Conservation (phyloP, 2,329 filamentous ascomycete genomes). For the Ramularia collo-cygni region DNA sequence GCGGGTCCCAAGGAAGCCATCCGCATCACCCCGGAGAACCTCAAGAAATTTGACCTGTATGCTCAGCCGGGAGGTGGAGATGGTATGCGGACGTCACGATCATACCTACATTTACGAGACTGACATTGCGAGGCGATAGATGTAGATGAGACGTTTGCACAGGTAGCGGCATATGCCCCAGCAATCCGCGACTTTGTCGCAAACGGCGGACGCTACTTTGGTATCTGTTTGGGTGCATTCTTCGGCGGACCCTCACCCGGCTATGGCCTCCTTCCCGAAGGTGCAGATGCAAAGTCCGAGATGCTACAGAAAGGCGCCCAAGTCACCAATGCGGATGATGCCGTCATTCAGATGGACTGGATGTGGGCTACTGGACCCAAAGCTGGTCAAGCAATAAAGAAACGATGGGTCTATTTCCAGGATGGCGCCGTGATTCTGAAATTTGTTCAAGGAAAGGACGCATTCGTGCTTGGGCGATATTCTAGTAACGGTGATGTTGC, state of each 20-base stretch:
- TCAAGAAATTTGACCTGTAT: slow-evolving; percentile 11
- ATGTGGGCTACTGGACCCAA: slow-evolving; percentile 12
- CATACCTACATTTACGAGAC: slow-evolving; percentile 1
- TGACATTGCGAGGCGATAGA: too few species aligned
- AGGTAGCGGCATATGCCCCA: slow-evolving; percentile 10
- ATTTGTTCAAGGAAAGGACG: slow-evolving; percentile 1
- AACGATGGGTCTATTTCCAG: slow-evolving; percentile 21
- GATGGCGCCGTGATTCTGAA: slow-evolving; percentile 14
- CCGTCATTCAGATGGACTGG: slow-evolving; percentile 21
- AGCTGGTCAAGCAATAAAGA: slow-evolving; percentile 8
- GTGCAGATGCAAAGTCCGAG: slow-evolving; percentile 13
- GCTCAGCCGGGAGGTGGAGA: slow-evolving; percentile 19
- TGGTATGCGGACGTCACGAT: slow-evolving; percentile 10
- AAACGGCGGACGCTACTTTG: slow-evolving; percentile 17
- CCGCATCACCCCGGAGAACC: slow-evolving; percentile 11
- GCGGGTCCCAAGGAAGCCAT: slow-evolving; percentile 15
- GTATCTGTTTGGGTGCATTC: slow-evolving; percentile 21
- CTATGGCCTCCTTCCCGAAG: slow-evolving; percentile 10
- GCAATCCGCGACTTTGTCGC: slow-evolving; percentile 16
- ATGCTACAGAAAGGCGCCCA: slow-evolving; percentile 9
- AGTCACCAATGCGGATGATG: slow-evolving; percentile 13
- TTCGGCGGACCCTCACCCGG: slow-evolving; percentile 15
- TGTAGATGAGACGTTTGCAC: slow-evolving; percentile 11
- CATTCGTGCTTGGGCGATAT: slow-evolving; percentile 16
- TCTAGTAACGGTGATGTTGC: slow-evolving; percentile 17